Evolutionary conservation across 2,329 filamentous ascomycete genomes (phyloP), one percentile per base, ranked within the genome.

Genomic region (Mollisiaceae sp.): DNA sequence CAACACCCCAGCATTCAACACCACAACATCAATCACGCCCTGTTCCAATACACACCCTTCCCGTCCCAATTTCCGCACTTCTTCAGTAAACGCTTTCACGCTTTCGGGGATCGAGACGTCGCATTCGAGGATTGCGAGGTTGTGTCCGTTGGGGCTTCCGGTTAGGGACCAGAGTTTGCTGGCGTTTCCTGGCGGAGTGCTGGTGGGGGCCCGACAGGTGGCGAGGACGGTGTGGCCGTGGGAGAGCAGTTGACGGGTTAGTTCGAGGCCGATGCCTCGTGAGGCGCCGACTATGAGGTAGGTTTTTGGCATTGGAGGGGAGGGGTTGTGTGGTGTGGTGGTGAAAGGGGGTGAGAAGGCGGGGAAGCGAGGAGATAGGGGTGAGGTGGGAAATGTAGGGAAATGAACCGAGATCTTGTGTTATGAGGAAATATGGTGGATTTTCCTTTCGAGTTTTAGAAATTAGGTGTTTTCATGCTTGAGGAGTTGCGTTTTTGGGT

Each of bases 1-100:
- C 69, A 86, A 72, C 6, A 86, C 80, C 56, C 84, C 85, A 38
- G 85, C 84, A 75, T 86, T 87, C 62, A 86, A 69, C n/a, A 87
- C 79, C 45, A 84, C 80, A 74, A 82, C 82, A 75, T 86, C 83
- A 24, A 73, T 65, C 2, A 68, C 39, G 8, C 68, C 70, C n/a
- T 14, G 55, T 41, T 70, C 66, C 12, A 71, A 56, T 18, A 67
- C 58, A 18, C 62, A 62, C 8, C 65, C 67, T 22, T 56, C 54
- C 22, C 62, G 47, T 4, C 58, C 62, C 22, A 72, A 24, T 32
- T 60, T 65, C 58, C 62, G 47, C 6, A 72, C 67, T n/a, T 63
- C n/a, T 12, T 63, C 52, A n/a, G 45, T 65, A 55, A 75, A 69
- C 9, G 12, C 38, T 63, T 76, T 75, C 43, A 87, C 85, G 73